These are phyloP conservation scores for Mortierella polycephala DNA, from an alignment of 371 early-diverging fungal species.

Conservation along the genomic window DNA sequence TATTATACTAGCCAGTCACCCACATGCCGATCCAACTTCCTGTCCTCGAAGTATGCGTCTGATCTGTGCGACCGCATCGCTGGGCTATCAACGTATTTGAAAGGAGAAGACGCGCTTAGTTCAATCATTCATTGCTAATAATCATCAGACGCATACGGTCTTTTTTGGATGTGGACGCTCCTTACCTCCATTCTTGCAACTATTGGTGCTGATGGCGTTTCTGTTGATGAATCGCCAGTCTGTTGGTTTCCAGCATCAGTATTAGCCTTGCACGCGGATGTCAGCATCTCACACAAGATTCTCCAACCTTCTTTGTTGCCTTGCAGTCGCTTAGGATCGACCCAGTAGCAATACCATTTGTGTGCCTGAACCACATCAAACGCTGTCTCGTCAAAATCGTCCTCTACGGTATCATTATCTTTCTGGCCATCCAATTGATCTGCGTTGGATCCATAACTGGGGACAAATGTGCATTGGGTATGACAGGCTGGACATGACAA, in stretches of 20 bases:
- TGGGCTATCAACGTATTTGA: conserved; percentile 22
- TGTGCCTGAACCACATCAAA: conserved; percentile 43
- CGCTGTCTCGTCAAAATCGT: conserved; percentile 20
- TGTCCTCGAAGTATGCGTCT: conserved; percentile 40
- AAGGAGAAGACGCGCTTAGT: too few relatives aligned
- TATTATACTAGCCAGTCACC: too few relatives aligned
- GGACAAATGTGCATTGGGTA: conserved; percentile 34
- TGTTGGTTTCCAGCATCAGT: not conserved
- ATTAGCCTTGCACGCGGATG: not conserved
- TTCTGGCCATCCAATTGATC: not conserved
- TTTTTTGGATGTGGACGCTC: not conserved
- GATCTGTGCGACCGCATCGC: conserved; percentile 29
- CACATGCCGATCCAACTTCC: not conserved
- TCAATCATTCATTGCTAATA: not conserved
- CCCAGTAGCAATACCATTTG: conserved; percentile 53
- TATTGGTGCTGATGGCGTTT: too few relatives aligned
- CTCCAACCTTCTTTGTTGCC: conserved; percentile 34
- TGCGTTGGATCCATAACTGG: conserved; percentile 4
- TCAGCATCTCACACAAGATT: conserved; percentile 13
- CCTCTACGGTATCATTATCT: conserved; percentile 5
- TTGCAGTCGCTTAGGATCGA: conserved; percentile 19
- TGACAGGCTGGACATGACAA: conserved; percentile 39
- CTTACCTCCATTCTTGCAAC: not conserved
- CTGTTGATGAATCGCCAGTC: not conserved
- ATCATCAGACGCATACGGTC: not conserved